Base-by-base conservation (phyloP, 2,329 filamentous ascomycete species). In the Pestalotiopsis sp. region DNA sequence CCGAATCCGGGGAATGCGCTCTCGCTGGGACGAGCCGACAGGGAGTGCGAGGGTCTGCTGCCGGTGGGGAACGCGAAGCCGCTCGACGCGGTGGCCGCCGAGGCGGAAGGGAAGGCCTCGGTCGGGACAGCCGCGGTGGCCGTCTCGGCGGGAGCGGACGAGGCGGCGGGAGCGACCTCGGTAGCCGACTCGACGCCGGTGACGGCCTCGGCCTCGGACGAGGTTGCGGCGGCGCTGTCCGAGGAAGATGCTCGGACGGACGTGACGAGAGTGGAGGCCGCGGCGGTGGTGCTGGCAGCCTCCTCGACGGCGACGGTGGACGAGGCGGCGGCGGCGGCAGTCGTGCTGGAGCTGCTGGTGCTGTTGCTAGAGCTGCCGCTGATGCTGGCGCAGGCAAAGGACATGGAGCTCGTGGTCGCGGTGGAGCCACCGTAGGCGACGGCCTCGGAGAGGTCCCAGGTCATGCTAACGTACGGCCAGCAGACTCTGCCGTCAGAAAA, bases 381-480 rank as follows among this genome's bases (percentile, higher is more conserved):
- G 25, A 71, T 59, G 67, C 70, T 74, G 59, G 81, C 75, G 70
- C 86, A 89, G 64, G 86, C 87, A 74, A 88, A 88, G 68, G 84
- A 86, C 70, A 88, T 87, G 73, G 84, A 82, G 68, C 75, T 79
- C 65, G 78, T 77, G 23, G 73, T 77, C 36, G 70, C 70, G 62
- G 74, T 70, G 2, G 71, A 69, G 9, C 69, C 71, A 13, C 65
- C 68, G 56, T 69, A 69, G 69, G 72, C 69, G 17, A 73, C 73
- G 14, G 80, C 72, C 64, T 71, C 69, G 64, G 78, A 79, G 62
- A 86, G 75, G 68, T 80, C 78, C 87, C 87, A 89, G 41, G 80
- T 80, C 85, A 88, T 87, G 75, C 81, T 81, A 66, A 88, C 85
- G 70, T 88, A 89, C 31, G 87, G 87, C 87, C 87, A 91, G 82